Evolutionary conservation across 352 stramenopile genomes (phyloP).

Genomic region (Phytopythium aichiense): DNA sequence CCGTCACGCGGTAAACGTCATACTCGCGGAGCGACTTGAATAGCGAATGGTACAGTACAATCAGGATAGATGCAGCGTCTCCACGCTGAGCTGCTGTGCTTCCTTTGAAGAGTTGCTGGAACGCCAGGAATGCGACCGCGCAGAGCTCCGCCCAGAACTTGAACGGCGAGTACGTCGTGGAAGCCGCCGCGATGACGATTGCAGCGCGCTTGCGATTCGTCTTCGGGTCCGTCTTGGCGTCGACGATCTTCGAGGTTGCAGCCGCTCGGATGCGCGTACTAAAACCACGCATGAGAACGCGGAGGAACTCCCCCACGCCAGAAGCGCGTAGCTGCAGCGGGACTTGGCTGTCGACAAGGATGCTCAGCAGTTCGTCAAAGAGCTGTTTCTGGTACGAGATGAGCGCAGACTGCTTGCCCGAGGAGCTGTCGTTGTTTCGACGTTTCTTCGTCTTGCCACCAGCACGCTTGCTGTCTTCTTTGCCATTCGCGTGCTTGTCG

Average conservation of each 20-base stretch:
- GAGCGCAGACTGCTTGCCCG: conserved; percentile 23
- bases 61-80: conserved; percentile 20
- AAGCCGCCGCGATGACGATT: conserved; percentile 70
- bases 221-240: conserved; percentile 64
- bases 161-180: conserved; percentile 77
- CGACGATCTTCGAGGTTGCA: conserved; percentile 61
- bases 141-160: conserved; percentile 86
- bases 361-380: conserved; percentile 63
- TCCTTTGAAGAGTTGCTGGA: conserved; percentile 22
- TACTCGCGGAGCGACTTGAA: conserved; percentile 60
- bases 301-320: conserved; percentile 42
- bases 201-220: conserved; percentile 72
- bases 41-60: conserved; percentile 51
- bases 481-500: not conserved
- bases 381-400: conserved; percentile 79
- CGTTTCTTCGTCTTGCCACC: conserved; percentile 32
- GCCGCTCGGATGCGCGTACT: conserved; percentile 55
- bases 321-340: conserved; percentile 35
- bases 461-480: not conserved
- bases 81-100: not conserved
- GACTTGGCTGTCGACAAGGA: conserved; percentile 40
- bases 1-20: conserved; percentile 82
- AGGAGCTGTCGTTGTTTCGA: conserved; percentile 28
- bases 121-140: conserved; percentile 47
- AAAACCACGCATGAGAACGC: conserved; percentile 62